Evolutionary conservation across 2,329 filamentous ascomycete genomes (phyloP).

Genomic region (Diplodia corticola): DNA sequence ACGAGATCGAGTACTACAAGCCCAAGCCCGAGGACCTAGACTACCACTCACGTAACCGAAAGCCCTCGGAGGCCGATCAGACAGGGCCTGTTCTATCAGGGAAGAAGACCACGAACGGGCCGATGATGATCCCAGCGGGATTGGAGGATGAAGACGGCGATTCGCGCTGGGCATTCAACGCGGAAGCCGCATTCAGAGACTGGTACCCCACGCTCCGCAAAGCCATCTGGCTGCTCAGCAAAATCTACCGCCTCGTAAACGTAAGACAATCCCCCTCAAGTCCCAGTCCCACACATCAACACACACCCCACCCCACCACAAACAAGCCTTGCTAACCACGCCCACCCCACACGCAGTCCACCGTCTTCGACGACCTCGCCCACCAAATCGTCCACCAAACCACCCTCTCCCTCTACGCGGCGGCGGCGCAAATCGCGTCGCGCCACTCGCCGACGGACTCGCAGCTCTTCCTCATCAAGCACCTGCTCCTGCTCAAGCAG

Average conservation of each 20-base stretch:
- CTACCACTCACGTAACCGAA: conserved; percentile 57
- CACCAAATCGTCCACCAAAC: conserved; percentile 88
- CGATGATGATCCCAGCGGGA: conserved; percentile 36
- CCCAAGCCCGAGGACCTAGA: conserved; percentile 66
- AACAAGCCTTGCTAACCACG: conserved; percentile 23
- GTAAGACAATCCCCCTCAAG: too few relatives aligned
- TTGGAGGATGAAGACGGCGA: conserved; percentile 53
- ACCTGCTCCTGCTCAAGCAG: conserved; percentile 92
- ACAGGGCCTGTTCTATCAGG: conserved; percentile 55
- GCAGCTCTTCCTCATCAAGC: conserved; percentile 91
- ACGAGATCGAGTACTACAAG: conserved; percentile 67
- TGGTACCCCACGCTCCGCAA: conserved; percentile 69
- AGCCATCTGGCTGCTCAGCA: conserved; percentile 67
- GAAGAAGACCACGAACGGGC: conserved; percentile 48
- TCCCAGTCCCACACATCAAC: too few relatives aligned
- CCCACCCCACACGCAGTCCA: conserved; percentile 52
- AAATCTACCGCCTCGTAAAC: conserved; percentile 70
- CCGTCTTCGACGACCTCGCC: conserved; percentile 70
- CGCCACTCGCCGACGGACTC: conserved; percentile 69
- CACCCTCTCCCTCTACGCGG: conserved; percentile 76
- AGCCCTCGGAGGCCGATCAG: conserved; percentile 42
- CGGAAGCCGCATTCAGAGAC: conserved; percentile 57
- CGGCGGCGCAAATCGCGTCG: conserved; percentile 68
- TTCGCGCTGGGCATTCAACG: conserved; percentile 55
- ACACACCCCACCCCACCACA: too few relatives aligned